Base-by-base conservation (phyloP, 2,329 filamentous ascomycete species). In the Penicillium sp. region DNA sequence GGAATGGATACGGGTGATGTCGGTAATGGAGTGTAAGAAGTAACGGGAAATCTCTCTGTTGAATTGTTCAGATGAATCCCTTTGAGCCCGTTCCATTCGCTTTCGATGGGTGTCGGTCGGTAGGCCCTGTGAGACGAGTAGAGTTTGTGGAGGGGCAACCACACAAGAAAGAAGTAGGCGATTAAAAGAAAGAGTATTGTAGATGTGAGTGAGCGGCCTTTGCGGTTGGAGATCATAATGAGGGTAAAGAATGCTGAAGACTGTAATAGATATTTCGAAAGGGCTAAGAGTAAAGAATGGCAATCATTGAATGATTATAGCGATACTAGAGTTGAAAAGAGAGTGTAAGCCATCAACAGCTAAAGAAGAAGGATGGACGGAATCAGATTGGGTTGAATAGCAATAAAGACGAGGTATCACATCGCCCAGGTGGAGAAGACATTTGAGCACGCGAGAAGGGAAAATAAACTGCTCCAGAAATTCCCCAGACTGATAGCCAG, bases 21-120 rank as follows among this genome's bases (percentile, higher is more conserved):
- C 1, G 94, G 94, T 18, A 97, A 79, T 26, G 80, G 78, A 48
- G 91, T 91, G 49, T 87, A 85, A 5, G 82, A 74, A 10, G 85
- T 79, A 2, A 97, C 77, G 0, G 94, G 93, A 73, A 90, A 96
- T 66, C 88, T 82, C 71, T 95, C 91, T 3, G 79, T 75, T 54
- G 84, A 81, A 70, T 88, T 90, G 34, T 76, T 76, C 91, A 92
- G 96, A 66, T 92, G 88, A 24, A 71, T 64, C 11, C 56, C 46
- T 34, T 59, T 49, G 23, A 57, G 48, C 18, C 31, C 48, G 45
- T 40, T 50, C n/a, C 37, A 9, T 36, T 24, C 31, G 50, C 21
- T 55, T 58, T 53, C 47, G 24, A 54, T 56, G 21, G 48, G 61
- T 7, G 26, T 60, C 39, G 53, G 55, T 47, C 39, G 54, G 47